Evolutionary conservation across 345 rosid genomes (phyloP).

Genomic region (Eutrema japonicum): DNA sequence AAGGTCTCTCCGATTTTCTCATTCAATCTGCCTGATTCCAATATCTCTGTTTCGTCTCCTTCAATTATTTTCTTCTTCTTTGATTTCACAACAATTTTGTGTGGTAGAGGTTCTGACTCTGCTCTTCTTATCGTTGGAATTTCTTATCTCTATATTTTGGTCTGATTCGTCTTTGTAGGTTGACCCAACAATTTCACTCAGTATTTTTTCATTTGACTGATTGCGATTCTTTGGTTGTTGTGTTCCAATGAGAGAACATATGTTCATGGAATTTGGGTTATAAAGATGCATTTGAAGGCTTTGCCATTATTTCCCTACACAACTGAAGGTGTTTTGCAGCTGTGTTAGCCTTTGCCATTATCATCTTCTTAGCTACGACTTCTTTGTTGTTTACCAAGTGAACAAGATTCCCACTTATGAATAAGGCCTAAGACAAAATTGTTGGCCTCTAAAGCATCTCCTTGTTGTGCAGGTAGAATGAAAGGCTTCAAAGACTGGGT

Average conservation of each 20-base stretch:
- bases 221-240: slow-evolving; percentile 6
- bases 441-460: neutral
- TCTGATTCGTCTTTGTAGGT: neutral
- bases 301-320: neutral
- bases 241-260: neutral
- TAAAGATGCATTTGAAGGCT: neutral
- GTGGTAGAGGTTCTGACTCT: slow-evolving; percentile 3
- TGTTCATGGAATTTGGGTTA: slow-evolving; percentile 11
- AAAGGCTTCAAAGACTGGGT: slow-evolving; percentile 85
- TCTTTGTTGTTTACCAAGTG: neutral
- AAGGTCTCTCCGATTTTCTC: slow-evolving; percentile 7
- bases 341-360: neutral
- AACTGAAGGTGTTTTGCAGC: neutral
- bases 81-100: neutral
- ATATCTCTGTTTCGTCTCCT: slow-evolving; percentile 6
- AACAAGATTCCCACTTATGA: neutral
- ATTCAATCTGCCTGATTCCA: neutral
- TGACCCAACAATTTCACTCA: neutral
- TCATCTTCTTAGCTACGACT: neutral
- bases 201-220: neutral
- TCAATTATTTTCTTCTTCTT: neutral
- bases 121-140: neutral
- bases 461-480: slow-evolving; percentile 49
- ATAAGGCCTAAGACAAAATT: neutral
- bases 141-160: neutral